phyloP scores from a whole-genome alignment of 192 early-diverging fungal genomes.

The Rhizoclosmatium globosum region DNA sequence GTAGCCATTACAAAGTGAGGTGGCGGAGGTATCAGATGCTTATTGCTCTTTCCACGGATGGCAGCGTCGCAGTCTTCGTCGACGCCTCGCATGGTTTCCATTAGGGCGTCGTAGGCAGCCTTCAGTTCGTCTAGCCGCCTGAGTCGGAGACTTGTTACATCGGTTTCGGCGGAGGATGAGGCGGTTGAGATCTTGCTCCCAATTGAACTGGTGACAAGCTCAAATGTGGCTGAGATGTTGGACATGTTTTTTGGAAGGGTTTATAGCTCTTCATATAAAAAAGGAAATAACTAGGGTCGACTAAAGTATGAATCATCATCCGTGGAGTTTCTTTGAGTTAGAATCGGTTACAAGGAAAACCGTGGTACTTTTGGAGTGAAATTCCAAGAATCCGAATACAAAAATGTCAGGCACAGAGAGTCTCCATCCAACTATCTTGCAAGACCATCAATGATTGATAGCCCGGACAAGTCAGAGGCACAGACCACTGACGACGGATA shows the following conservation, averaged over 20 bases:
- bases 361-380: no score
- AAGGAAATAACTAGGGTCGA: background rate
- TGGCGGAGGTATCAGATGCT: slow-evolving; percentile 7
- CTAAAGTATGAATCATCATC: background rate
- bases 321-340: background rate
- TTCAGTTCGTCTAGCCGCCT: background rate
- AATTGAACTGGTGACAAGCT: background rate
- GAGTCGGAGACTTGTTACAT: background rate
- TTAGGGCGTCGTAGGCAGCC: background rate
- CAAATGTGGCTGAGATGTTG: slow-evolving; percentile 6
- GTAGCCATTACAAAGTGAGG: slow-evolving; percentile 4
- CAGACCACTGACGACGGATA: no score
- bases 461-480: no score
- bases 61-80: background rate
- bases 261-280: background rate
- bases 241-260: background rate
- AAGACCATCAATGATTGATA: no score
- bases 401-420: no score
- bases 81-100: background rate
- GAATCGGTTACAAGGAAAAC: no score
- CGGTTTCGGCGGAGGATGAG: background rate
- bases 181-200: slow-evolving; percentile 3
- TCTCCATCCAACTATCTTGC: no score
- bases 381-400: no score
- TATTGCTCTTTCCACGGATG: background rate